Conservation (phyloP, 164 flowering plant species). For the Platanus orientalis region DNA sequence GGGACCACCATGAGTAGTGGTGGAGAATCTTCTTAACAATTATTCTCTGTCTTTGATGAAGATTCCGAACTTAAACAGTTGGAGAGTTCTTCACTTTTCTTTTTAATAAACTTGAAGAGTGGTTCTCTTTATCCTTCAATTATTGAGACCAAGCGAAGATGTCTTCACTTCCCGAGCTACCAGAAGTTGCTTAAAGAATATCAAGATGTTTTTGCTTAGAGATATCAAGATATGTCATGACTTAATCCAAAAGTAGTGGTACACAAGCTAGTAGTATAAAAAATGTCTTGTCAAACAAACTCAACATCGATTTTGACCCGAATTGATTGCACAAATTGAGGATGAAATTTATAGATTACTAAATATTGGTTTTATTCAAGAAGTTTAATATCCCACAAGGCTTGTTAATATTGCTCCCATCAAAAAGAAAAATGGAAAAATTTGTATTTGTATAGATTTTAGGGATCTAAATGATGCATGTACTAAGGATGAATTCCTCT, state of each 20-base stretch:
- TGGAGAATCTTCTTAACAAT: no score
- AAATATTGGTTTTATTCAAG: slow-evolving; percentile 1
- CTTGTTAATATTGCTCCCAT: slow-evolving; percentile 5
- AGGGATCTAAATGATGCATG: not conserved
- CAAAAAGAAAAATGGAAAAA: slow-evolving; percentile 14
- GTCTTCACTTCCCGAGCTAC: no score
- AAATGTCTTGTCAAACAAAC: no score
- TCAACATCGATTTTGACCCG: no score
- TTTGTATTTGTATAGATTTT: slow-evolving; percentile 5
- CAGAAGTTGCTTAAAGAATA: slow-evolving; percentile 9
- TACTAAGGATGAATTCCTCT: not conserved
- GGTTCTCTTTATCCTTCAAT: no score
- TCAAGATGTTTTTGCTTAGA: slow-evolving; percentile 17
- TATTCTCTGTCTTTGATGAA: no score
- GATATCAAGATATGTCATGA: slow-evolving; percentile 12
- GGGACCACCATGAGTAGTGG: no score
- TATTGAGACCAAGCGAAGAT: no score
- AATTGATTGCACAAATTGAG: not conserved
- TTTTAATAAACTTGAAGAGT: no score
- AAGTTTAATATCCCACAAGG: slow-evolving; percentile 10
- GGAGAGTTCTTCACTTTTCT: no score
- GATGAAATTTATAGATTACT: slow-evolving; percentile 6
- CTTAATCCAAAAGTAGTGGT: slow-evolving; percentile 12
- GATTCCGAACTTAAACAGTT: no score
- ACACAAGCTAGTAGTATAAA: not conserved